Conservation (phyloP, 345 rosid genomes). For the Boechera divaricarpa region DNA sequence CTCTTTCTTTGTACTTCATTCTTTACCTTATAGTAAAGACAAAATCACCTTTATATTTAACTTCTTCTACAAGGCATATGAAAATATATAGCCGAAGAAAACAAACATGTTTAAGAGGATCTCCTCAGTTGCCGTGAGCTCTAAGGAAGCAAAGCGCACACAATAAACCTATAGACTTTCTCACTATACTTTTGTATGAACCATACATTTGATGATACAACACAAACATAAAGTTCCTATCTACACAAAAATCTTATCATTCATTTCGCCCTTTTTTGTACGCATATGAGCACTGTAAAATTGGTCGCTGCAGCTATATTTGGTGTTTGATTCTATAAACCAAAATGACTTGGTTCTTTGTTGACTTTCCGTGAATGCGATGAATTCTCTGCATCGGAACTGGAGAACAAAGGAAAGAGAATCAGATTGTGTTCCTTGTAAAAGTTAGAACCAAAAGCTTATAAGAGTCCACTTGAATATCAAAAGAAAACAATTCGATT, state of each 20-base stretch:
- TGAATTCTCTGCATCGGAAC: constrained; percentile 22
- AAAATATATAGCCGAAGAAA: background rate
- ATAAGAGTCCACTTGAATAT: background rate
- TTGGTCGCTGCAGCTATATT: constrained; percentile 15
- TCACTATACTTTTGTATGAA: constrained; percentile 24
- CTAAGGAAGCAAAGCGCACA: constrained; percentile 32
- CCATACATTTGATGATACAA: constrained; percentile 15
- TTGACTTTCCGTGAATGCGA: background rate
- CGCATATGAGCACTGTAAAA: constrained; percentile 10
- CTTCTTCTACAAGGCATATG: background rate
- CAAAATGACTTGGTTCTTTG: constrained; percentile 21
- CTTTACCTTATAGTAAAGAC: too few relatives aligned
- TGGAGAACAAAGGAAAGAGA: constrained; percentile 32
- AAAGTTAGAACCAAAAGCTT: constrained; percentile 14
- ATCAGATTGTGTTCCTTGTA: constrained; percentile 34
- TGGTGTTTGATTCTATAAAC: constrained; percentile 19
- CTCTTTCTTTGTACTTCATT: too few relatives aligned
- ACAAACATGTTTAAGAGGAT: constrained; percentile 18
- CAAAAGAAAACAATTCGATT: constrained; percentile 1
- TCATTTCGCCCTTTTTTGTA: background rate
- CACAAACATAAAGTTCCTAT: constrained; percentile 24
- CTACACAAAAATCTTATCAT: constrained; percentile 18
- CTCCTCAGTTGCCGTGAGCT: constrained; percentile 7
- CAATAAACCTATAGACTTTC: constrained; percentile 28
- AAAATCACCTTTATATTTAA: background rate